A percentile compares a stretch with the other conserved stretches of the same genome.
phyloP scores from a whole-genome alignment of 2,329 filamentous ascomycete genomes.

The Xylariaceae sp. region DNA sequence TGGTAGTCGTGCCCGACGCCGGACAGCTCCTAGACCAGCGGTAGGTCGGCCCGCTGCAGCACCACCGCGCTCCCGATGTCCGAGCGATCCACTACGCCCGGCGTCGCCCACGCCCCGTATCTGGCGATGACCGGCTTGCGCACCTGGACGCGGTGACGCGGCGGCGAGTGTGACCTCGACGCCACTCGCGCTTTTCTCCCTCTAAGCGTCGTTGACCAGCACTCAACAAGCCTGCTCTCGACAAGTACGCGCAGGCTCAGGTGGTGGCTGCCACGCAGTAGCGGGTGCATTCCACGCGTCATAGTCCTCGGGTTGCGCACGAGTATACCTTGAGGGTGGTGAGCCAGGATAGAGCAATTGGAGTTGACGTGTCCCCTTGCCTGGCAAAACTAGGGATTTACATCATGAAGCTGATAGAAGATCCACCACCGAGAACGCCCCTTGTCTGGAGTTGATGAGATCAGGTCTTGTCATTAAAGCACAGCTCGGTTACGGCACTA shows the following conservation, averaged over 20 bases:
- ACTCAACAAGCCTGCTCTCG: too few relatives aligned
- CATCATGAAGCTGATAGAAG: slow-evolving; percentile 41
- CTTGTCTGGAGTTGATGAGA: too few relatives aligned
- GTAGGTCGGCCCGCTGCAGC: slow-evolving; percentile 28
- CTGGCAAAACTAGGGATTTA: too few relatives aligned
- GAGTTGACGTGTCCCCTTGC: too few relatives aligned
- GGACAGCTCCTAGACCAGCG: slow-evolving; percentile 31
- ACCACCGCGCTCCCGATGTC: slow-evolving; percentile 39
- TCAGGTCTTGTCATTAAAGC: too few relatives aligned
- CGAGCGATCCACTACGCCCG: slow-evolving; percentile 43
- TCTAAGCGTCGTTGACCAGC: too few relatives aligned
- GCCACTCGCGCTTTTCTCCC: slow-evolving; percentile 39
- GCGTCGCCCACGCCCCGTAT: slow-evolving; percentile 33
- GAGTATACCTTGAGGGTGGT: slow-evolving; percentile 17
- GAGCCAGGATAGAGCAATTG: too few relatives aligned
- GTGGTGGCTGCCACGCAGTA: too few relatives aligned
- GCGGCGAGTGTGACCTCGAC: slow-evolving; percentile 40
- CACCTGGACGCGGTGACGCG: slow-evolving; percentile 23
- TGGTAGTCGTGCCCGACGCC: slow-evolving; percentile 40
- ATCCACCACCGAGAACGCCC: slow-evolving; percentile 46
- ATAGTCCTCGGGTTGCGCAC: slow-evolving; percentile 25
- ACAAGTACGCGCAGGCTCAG: too few relatives aligned
- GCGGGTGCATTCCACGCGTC: slow-evolving; percentile 19
- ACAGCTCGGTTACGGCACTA: too few relatives aligned
- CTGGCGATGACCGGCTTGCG: slow-evolving; percentile 36